phyloP scores from a whole-genome alignment of 73 alveolate genomes.

The Paramecium sexaurelia region DNA sequence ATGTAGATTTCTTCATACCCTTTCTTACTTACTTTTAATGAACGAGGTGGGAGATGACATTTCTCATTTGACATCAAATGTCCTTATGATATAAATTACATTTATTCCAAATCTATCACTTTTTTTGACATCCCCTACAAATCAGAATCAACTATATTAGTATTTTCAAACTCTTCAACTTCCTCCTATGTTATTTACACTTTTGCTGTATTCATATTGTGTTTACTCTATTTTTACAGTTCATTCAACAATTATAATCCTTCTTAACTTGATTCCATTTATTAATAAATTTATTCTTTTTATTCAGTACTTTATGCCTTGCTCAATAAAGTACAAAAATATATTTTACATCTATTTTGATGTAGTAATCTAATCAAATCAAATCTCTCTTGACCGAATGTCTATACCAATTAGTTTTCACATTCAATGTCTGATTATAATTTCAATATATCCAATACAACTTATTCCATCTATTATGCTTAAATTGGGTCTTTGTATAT shows the following conservation, averaged over 20 bases:
- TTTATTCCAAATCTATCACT: slow-evolving; percentile 81
- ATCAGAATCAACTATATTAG: slow-evolving; percentile 35
- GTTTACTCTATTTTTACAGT: not conserved
- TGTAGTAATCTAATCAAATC: slow-evolving; percentile 69
- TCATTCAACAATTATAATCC: slow-evolving; percentile 66
- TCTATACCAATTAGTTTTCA: slow-evolving; percentile 73
- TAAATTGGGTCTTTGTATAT: slow-evolving; percentile 18
- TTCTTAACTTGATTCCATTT: slow-evolving; percentile 70
- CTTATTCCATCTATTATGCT: slow-evolving; percentile 61
- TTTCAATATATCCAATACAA: slow-evolving; percentile 60
- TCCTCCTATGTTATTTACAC: not conserved
- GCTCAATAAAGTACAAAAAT: slow-evolving; percentile 65
- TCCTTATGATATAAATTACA: slow-evolving; percentile 80
- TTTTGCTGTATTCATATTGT: not conserved
- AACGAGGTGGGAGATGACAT: slow-evolving; percentile 85
- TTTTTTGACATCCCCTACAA: slow-evolving; percentile 57
- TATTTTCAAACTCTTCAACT: slow-evolving; percentile 25
- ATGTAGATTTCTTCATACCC: slow-evolving; percentile 96
- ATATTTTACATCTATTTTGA: slow-evolving; percentile 69
- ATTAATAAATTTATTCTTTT: slow-evolving; percentile 45
- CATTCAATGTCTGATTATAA: slow-evolving; percentile 61
- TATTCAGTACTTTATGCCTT: slow-evolving; percentile 71
- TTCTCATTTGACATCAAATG: slow-evolving; percentile 85
- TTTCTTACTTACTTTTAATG: slow-evolving; percentile 78
- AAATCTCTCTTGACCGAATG: slow-evolving; percentile 66